Base-by-base conservation (phyloP, 305 asterid genomes). In the Ajuga reptans region DNA sequence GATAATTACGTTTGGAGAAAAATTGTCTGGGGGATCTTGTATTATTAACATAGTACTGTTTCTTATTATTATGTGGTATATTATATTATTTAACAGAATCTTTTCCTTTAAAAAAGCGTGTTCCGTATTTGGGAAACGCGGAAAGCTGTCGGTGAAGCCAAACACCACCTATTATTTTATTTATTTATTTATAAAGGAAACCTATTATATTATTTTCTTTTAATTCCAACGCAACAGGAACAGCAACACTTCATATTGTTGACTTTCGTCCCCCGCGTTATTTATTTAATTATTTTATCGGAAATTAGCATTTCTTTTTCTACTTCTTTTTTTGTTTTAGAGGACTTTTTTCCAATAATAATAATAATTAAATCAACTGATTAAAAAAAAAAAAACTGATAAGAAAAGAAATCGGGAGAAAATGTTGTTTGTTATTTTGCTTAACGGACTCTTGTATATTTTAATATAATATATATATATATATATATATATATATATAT, bases 81-180 rank as follows among this genome's bases (percentile, higher is more conserved):
- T 21, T 21, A 21, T 21, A 21, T 21, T 21, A 21, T 21, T 21
- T 21, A 21, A 21, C 27, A 21, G 36, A 31, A 31, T 1, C 36
- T 31, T 31, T 31, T 31, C 36, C 4, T 3, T 31, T 31, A 31
- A 31, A 31, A 31, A 31, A 21, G 27, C 27, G 27, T 21, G 27
- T 21, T 2, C 27, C 27, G 27, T 21, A 21, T 21, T 21, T 21
- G 27, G 27, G 27, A 21, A 21, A 70, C 72, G 75, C 67, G 79
- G 71, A 69, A 73, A 68, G 75, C 0, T 69, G 79, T 75, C 79
- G 79, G 79, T 69, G 49, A 60, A 31, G 66, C 66, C 79, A 68
- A 33, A 47, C 64, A 49, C 75, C 62, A 21, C 2, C 27, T 21
- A 21, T 21, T 21, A 21, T 21, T 21, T 21, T 21, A 21, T 21